Percentiles rank a stretch among this genome's conserved stretches.
These are phyloP conservation scores for Gliomastix tumulicola DNA, from an alignment of 2,329 filamentous ascomycete genomes.

Conservation along the genomic window DNA sequence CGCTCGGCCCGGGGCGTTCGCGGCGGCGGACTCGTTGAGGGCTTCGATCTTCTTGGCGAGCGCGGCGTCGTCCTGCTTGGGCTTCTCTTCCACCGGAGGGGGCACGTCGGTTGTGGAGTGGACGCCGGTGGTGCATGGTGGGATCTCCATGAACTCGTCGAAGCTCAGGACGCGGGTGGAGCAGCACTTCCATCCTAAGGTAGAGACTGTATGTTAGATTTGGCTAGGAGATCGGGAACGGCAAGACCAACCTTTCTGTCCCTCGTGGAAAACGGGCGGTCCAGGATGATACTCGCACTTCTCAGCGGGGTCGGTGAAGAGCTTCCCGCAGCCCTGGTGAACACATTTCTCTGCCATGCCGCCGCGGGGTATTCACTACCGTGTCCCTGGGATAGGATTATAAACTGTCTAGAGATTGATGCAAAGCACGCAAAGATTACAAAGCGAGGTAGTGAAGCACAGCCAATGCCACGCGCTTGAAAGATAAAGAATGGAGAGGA, in stretches of 20 bases:
- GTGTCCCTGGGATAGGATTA: too few relatives aligned
- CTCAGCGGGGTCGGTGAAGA: slow-evolving; percentile 74
- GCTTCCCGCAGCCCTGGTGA: slow-evolving; percentile 91
- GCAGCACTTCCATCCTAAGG: slow-evolving; percentile 99
- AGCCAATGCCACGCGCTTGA: too few relatives aligned
- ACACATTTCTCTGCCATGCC: slow-evolving; percentile 83
- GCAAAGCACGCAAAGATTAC: too few relatives aligned
- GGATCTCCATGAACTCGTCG: slow-evolving; percentile 91
- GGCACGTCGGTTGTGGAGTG: slow-evolving; percentile 80
- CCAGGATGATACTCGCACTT: slow-evolving; percentile 89
- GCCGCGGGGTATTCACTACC: too few relatives aligned
- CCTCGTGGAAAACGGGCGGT: slow-evolving; percentile 92
- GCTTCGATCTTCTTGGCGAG: slow-evolving; percentile 44
- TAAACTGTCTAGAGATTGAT: too few relatives aligned
- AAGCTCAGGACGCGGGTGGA: slow-evolving; percentile 95
- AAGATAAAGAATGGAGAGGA: too few relatives aligned
- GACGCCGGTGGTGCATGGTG: slow-evolving; percentile 86
- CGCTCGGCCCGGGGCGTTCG: slow-evolving; percentile 31
- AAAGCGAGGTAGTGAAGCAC: too few relatives aligned
- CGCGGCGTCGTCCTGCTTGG: slow-evolving; percentile 30
- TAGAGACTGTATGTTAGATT: too few relatives aligned
- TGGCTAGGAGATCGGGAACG: too few relatives aligned
- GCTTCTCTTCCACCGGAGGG: slow-evolving; percentile 55
- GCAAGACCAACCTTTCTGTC: slow-evolving; percentile 81
- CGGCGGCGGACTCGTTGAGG: slow-evolving; percentile 36